These are phyloP conservation scores for Globisporangium irregulare DNA, from an alignment of 352 stramenopile genomes.

Conservation along the genomic window DNA sequence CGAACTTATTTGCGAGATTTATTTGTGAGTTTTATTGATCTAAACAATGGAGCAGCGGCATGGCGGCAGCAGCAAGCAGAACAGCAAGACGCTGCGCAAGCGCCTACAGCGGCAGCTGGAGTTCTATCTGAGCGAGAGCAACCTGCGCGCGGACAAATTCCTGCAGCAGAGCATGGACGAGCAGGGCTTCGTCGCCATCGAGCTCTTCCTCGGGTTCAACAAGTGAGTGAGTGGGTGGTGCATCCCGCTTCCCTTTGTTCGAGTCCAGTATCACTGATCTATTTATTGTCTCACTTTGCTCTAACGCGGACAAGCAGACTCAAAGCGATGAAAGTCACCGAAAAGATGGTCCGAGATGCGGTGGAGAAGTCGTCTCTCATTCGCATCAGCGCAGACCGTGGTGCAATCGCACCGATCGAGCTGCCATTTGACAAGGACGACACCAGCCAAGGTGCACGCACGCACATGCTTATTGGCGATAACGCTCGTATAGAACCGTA, in stretches of 20 bases:
- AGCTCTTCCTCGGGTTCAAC: slow-evolving; percentile 70
- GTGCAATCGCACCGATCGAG: slow-evolving; percentile 43
- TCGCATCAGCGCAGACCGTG: slow-evolving; percentile 34
- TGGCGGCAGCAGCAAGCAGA: slow-evolving; percentile 5
- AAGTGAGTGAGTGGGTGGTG: slow-evolving; percentile 25
- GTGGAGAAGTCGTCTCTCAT: slow-evolving; percentile 51
- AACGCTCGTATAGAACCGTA: neutral
- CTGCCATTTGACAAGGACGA: slow-evolving; percentile 29
- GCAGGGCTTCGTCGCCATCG: slow-evolving; percentile 47
- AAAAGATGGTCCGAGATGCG: slow-evolving; percentile 56
- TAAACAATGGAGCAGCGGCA: slow-evolving; percentile 16
- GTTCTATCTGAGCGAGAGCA: slow-evolving; percentile 79
- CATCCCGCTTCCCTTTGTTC: neutral
- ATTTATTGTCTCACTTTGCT: slow-evolving; percentile 1
- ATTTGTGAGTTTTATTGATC: neutral
- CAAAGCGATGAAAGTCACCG: slow-evolving; percentile 54
- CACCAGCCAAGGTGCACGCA: slow-evolving; percentile 15
- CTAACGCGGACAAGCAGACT: slow-evolving; percentile 23
- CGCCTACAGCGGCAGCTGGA: slow-evolving; percentile 77
- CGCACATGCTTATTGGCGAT: neutral
- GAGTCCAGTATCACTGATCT: neutral
- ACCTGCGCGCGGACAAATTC: slow-evolving; percentile 80
- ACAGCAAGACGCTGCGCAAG: slow-evolving; percentile 62
- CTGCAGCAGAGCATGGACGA: slow-evolving; percentile 72
- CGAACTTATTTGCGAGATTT: neutral